Conservation (phyloP, 192 early-diverging fungal species). For the Podila verticillata region DNA sequence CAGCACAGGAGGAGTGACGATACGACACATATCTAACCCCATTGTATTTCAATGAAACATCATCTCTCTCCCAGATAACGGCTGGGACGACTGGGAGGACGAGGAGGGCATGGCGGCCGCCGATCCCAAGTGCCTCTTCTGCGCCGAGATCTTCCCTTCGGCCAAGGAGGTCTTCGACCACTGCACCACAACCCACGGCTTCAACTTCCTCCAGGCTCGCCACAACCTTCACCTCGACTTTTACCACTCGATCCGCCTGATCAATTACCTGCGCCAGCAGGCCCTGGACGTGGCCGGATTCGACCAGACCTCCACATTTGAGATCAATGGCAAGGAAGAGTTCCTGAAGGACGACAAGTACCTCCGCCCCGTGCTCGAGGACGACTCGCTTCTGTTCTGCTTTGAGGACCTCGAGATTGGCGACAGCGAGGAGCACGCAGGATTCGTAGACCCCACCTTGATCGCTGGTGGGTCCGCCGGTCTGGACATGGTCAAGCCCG, state of each 20-base stretch:
- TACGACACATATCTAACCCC: background rate
- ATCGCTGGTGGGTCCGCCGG: slow-evolving; percentile 22
- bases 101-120: slow-evolving; percentile 58
- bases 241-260: slow-evolving; percentile 82
- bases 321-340: slow-evolving; percentile 50
- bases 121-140: slow-evolving; percentile 78
- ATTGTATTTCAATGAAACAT: background rate
- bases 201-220: slow-evolving; percentile 71
- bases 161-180: slow-evolving; percentile 70
- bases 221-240: slow-evolving; percentile 74
- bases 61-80: slow-evolving; percentile 39
- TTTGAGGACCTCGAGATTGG: slow-evolving; percentile 79
- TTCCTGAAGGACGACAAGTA: slow-evolving; percentile 75
- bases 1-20: background rate
- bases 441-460: slow-evolving; percentile 15
- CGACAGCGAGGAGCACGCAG: slow-evolving; percentile 60
- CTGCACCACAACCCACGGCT: slow-evolving; percentile 64
- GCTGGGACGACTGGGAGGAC: slow-evolving; percentile 80
- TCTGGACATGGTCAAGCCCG: slow-evolving; percentile 7
- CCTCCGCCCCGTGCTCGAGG: slow-evolving; percentile 71
- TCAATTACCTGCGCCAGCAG: slow-evolving; percentile 75
- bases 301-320: slow-evolving; percentile 19
- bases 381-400: slow-evolving; percentile 73
- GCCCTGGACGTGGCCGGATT: slow-evolving; percentile 6
- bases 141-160: slow-evolving; percentile 60